Evolutionary conservation across 2,329 filamentous ascomycete species (phyloP), one percentile per base, ranked within the genome.

Genomic region (Podosphaera fusca): DNA sequence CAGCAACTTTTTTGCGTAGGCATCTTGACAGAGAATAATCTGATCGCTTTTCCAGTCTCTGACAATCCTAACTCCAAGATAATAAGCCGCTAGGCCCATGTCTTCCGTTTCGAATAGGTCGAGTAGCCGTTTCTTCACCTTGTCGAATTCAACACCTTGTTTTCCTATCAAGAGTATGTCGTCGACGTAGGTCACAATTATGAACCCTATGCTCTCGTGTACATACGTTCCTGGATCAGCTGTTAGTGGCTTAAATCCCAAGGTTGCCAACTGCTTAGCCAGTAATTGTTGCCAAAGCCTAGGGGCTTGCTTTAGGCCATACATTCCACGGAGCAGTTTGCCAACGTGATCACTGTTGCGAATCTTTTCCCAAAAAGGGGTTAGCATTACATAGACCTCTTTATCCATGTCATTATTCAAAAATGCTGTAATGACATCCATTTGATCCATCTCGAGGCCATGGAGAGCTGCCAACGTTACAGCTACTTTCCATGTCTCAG

Each of bases 91-190:
- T 34, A 6, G 50, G 3, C 50, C 50, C 34, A 53, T 53, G 31
- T 53, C 50, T 36, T 53, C 50, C 33, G 34, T 53, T n/a, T 53
- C 50, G 34, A 53, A 53, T 36, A 36, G 45, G 45, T 4, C 45
- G 4, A 53, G 4, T 49, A 49, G 45, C 45, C 4, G 3, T 49
- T 49, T 49, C 45, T 49, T 49, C 45, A 49, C 21, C 45, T 49
- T 49, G 45, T 30, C 45, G 45, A 49, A 49, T 49, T 49, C 45
- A 12, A 49, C 45, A 49, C 45, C 45, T 49, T 49, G 45, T 49
- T 49, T 49, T 49, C 45, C 45, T 49, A 49, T 49, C 30, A 53
- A 53, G 50, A 53, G 50, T 34, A 53, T 34, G 50, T 53, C 50
- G 34, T 53, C 50, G 4, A 53, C 50, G 9, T 53, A 53, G 34